phyloP scores from a whole-genome alignment of 1,139 yeast species.

The Hyphopichia pseudoburtonii region DNA sequence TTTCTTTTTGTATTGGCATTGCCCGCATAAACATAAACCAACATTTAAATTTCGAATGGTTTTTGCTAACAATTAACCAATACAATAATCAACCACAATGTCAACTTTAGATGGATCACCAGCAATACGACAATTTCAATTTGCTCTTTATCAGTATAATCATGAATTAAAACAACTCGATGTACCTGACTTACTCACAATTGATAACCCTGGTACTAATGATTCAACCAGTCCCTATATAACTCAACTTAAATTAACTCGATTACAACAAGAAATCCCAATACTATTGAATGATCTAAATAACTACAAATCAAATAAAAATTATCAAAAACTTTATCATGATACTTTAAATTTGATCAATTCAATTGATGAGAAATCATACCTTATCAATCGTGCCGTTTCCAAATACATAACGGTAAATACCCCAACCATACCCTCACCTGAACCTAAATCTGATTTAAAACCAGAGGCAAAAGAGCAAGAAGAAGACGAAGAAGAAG shows the following conservation, averaged over 20 bases:
- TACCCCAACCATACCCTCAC: background rate
- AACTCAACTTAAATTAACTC: conserved; percentile 20
- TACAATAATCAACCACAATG: too few species aligned
- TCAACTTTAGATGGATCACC: too few species aligned
- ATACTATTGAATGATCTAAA: conserved; percentile 7
- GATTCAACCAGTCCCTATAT: conserved; percentile 23
- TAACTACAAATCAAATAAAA: conserved; percentile 12
- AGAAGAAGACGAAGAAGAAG: conserved; percentile 8
- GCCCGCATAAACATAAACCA: too few species aligned
- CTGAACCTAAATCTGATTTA: background rate
- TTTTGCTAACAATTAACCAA: too few species aligned
- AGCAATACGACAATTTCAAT: too few species aligned
- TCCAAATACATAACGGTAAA: background rate
- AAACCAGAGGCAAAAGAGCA: conserved; percentile 3
- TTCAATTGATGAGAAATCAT: conserved; percentile 24
- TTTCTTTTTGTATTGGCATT: too few species aligned
- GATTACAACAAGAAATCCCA: conserved; percentile 14
- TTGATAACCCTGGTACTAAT: conserved; percentile 1
- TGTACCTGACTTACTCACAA: conserved; percentile 12
- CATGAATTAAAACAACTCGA: conserved; percentile 14
- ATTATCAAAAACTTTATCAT: conserved; percentile 9
- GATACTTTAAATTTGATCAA: conserved; percentile 13
- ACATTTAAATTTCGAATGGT: too few species aligned
- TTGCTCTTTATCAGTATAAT: conserved; percentile 17
- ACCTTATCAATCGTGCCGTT: conserved; percentile 12